A percentile compares a stretch with the other conserved stretches of the same genome.
phyloP scores from a whole-genome alignment of 306 rosid genomes.

The Trifolium dubium region DNA sequence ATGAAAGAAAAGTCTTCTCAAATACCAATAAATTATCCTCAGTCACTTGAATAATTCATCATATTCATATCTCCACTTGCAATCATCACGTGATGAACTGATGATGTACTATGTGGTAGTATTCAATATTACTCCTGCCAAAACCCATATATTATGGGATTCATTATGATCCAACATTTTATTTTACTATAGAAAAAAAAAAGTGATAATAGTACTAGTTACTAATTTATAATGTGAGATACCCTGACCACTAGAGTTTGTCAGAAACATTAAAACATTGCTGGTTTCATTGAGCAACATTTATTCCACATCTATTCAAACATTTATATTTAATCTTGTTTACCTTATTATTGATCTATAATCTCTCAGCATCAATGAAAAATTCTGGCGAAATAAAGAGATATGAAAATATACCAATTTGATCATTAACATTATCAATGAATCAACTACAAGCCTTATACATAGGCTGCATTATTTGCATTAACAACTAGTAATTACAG shows the following conservation, averaged over 20 bases:
- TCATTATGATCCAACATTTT: neutral
- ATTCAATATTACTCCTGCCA: slow-evolving; percentile 8
- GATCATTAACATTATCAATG: too few species aligned
- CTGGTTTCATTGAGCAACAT: neutral
- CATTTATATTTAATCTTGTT: too few species aligned
- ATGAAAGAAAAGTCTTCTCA: slow-evolving; percentile 13
- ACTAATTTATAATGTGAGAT: neutral
- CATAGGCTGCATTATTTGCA: too few species aligned
- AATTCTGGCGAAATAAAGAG: too few species aligned
- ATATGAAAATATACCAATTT: too few species aligned
- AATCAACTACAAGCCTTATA: too few species aligned
- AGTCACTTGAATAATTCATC: neutral
- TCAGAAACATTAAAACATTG: neutral
- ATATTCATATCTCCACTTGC: slow-evolving; percentile 12
- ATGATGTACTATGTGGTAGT: slow-evolving; percentile 4
- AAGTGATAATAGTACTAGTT: neutral
- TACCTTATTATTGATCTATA: too few species aligned
- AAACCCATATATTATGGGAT: neutral
- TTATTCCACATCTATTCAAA: neutral
- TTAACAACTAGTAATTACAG: too few species aligned
- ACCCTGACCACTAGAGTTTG: neutral
- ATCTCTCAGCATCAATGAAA: too few species aligned
- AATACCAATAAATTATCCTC: slow-evolving; percentile 1
- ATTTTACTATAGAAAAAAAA: neutral
- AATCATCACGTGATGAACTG: slow-evolving; percentile 35